A percentile compares a stretch with the other conserved stretches of the same genome.
Evolutionary conservation across 2,329 filamentous ascomycete genomes (phyloP).

Genomic region (Pseudogymnoascus sp.): DNA sequence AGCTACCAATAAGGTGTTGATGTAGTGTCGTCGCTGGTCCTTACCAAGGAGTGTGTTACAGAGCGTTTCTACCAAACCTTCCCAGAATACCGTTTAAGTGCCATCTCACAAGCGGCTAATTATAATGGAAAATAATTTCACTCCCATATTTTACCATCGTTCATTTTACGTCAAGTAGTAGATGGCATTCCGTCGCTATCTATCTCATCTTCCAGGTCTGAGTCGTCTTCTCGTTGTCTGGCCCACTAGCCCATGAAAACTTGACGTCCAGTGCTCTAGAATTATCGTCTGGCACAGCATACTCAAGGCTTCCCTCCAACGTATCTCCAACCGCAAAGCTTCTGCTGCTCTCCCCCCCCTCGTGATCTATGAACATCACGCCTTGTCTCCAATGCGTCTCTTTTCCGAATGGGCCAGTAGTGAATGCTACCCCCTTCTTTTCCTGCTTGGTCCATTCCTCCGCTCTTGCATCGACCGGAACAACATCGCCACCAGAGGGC

Average conservation of each 20-base stretch:
- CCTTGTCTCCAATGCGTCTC: constrained; percentile 91
- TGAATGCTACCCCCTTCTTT: constrained; percentile 68
- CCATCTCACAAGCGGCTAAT: background rate
- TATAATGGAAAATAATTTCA: background rate
- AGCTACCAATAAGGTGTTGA: background rate
- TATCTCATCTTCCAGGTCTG: constrained; percentile 31
- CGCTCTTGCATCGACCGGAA: constrained; percentile 48
- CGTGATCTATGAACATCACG: constrained; percentile 58
- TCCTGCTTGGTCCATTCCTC: constrained; percentile 52
- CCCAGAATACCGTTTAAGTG: background rate
- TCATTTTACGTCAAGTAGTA: background rate
- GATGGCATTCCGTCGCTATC: background rate
- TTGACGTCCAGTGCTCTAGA: constrained; percentile 61
- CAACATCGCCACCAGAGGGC: constrained; percentile 43
- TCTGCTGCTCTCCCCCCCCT: constrained; percentile 38
- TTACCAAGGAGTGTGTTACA: too few species aligned
- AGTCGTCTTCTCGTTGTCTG: constrained; percentile 18
- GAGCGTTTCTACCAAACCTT: background rate
- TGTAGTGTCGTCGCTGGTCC: background rate
- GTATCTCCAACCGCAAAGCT: constrained; percentile 45
- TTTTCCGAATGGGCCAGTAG: constrained; percentile 69
- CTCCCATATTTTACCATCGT: background rate
- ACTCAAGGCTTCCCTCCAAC: constrained; percentile 62
- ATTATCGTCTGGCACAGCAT: constrained; percentile 61
- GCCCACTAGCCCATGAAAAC: constrained; percentile 46